phyloP scores from a whole-genome alignment of 495 filamentous ascomycete species.

The Penicillium desertorum region DNA sequence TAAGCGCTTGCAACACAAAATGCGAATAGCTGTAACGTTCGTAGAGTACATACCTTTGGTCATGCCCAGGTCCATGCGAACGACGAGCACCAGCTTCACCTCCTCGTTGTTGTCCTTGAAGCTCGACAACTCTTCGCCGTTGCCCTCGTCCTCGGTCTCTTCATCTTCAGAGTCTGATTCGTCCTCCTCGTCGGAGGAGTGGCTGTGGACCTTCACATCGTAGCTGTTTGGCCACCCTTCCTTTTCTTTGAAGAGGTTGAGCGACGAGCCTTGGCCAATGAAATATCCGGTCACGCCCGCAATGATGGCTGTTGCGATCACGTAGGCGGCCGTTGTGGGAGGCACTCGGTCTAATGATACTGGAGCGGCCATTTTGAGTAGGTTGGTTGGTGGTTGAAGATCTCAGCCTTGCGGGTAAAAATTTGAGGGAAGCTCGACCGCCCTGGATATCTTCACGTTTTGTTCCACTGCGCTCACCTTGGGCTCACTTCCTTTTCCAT shows the following conservation, averaged over 20 bases:
- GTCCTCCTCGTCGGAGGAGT: conserved; percentile 47
- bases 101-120: conserved; percentile 65
- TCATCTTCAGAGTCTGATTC: conserved; percentile 31
- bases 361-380: conserved; percentile 40
- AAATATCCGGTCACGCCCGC: conserved; percentile 68
- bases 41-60: conserved; percentile 68
- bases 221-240: conserved; percentile 54
- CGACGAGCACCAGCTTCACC: conserved; percentile 91
- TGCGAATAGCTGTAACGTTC: not conserved
- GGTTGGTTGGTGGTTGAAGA: conserved; percentile 1
- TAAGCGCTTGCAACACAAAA: conserved; percentile 7
- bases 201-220: conserved; percentile 48
- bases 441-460: conserved; percentile 4
- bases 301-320: conserved; percentile 65
- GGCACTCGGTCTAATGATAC: conserved; percentile 37
- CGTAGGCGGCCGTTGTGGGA: conserved; percentile 50
- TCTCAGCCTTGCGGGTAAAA: conserved; percentile 2
- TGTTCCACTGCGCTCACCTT: not conserved
- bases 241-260: conserved; percentile 47
- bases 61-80: conserved; percentile 93
- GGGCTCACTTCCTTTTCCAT: not conserved
- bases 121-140: conserved; percentile 43
- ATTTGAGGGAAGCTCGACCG: conserved; percentile 9
- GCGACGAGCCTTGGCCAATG: conserved; percentile 51
- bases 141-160: conserved; percentile 42